phyloP scores from a whole-genome alignment of 129 eudicot genomes.

The Tagetes patula region DNA sequence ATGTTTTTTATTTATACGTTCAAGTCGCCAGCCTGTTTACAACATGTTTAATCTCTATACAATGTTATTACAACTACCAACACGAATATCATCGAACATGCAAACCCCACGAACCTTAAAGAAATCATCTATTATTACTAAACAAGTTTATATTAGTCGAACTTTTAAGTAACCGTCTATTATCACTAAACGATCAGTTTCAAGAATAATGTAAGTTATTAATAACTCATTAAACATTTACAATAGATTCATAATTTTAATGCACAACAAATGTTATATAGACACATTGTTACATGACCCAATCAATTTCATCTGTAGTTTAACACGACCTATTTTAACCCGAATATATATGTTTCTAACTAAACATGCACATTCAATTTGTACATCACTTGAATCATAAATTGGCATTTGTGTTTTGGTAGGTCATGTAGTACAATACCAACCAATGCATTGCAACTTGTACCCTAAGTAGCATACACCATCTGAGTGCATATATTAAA shows the following conservation, averaged over 20 bases:
- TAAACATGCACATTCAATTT: background rate
- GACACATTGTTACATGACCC: background rate
- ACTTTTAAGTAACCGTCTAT: too few species aligned
- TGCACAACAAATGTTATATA: too few species aligned
- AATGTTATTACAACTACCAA: background rate
- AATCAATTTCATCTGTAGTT: background rate
- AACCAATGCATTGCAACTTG: conserved; percentile 1
- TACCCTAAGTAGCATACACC: background rate
- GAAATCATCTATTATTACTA: too few species aligned
- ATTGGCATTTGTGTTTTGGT: background rate
- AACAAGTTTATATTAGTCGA: too few species aligned
- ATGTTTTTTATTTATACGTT: background rate
- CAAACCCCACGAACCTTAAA: too few species aligned
- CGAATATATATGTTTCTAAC: background rate
- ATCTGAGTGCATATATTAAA: background rate
- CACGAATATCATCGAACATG: background rate
- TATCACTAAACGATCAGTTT: too few species aligned
- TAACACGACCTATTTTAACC: background rate
- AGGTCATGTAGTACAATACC: background rate
- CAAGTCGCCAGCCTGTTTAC: background rate
- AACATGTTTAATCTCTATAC: background rate
- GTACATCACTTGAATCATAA: background rate
- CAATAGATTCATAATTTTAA: too few species aligned
- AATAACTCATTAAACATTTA: too few species aligned
- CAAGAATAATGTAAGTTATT: too few species aligned